These are phyloP conservation scores for Fomitopsis schrenkii DNA, from an alignment of 1,284 basidiomycete species.

Conservation along the genomic window DNA sequence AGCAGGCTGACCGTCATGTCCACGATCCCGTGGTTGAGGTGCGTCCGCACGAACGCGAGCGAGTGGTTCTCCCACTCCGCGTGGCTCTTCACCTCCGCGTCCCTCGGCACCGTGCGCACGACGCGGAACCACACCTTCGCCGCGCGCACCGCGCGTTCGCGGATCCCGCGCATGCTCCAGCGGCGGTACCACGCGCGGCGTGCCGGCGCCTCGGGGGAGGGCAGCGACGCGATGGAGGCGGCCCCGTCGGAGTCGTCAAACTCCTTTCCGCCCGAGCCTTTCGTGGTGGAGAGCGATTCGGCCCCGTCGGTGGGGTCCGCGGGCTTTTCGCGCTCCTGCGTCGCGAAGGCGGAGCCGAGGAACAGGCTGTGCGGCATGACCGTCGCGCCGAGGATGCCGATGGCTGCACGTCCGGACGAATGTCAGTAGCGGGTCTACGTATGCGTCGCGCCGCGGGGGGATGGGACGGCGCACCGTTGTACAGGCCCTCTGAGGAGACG, in stretches of 20 bases:
- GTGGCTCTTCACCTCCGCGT: constrained; percentile 20
- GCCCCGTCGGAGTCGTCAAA: constrained; percentile 4
- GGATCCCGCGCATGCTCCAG: background rate
- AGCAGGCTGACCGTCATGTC: constrained; percentile 66
- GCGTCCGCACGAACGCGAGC: constrained; percentile 66
- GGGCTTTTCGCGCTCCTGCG: constrained; percentile 61
- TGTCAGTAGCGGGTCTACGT: too few species aligned
- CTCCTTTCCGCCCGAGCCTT: constrained; percentile 5
- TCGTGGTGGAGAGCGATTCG: constrained; percentile 6
- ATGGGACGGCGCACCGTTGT: constrained; percentile 57
- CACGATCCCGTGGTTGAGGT: constrained; percentile 74
- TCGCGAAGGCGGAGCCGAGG: constrained; percentile 83
- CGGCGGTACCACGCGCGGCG: background rate
- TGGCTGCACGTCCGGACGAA: constrained; percentile 40
- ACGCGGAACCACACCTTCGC: constrained; percentile 18
- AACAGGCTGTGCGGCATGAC: constrained; percentile 93
- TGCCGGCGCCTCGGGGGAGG: background rate
- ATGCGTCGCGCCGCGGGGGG: too few species aligned
- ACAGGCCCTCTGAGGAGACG: constrained; percentile 64
- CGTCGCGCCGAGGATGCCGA: constrained; percentile 81
- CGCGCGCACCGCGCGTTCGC: background rate
- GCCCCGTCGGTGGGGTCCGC: background rate
- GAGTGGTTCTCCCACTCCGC: constrained; percentile 56
- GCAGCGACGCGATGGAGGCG: background rate
- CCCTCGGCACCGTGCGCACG: constrained; percentile 7